Base-by-base conservation (phyloP, 768 basidiomycete species). In the Botryobasidium botryosum region DNA sequence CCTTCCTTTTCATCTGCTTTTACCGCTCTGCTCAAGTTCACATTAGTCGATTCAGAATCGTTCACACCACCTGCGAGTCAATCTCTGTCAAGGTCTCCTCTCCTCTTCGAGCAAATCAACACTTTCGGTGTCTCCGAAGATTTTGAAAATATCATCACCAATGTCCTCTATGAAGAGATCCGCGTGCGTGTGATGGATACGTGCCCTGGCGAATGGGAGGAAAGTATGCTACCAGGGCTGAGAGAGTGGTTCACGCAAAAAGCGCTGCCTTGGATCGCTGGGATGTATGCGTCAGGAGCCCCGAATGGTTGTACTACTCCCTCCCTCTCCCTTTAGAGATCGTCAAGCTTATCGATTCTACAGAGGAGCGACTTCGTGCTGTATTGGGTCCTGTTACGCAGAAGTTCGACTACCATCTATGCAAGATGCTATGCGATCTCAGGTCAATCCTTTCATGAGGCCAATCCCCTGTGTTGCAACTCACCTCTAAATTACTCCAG, bases 321-420 rank as follows among this genome's bases (percentile, higher is more conserved):
- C n/a, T n/a, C n/a, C n/a, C n/a, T n/a, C n/a, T 31, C 26, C 43
- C 36, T n/a, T 25, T 13, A 50, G 51, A 85, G 74, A 47, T 51
- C 36, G 46, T 51, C 36, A 31, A 50, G 47, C 47, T 52, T 36
- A 48, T 53, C 42, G 47, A 52, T 29, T 53, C 51, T 29, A 42
- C 46, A 6, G 50, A 50, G 28, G 74, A 82, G 47, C 77, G 88
- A 59, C 74, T 80, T 26, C 66, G 76, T 55, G 58, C 68, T 28
- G 69, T 81, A 75, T 62, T 92, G 41, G 72, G 77, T 54, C 79
- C 79, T 2, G 75, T 86, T 12, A 79, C 82, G 20, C 75, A 79
- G 1, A 66, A 84, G 35, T 83, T 96, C 55, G 91, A 96, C 52
- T 91, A 87, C 52, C 84, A 92, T 52, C 75, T 96, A 54, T 83